phyloP scores from a whole-genome alignment of 768 basidiomycete species.

The Rhodotorula sphaerocarpa region DNA sequence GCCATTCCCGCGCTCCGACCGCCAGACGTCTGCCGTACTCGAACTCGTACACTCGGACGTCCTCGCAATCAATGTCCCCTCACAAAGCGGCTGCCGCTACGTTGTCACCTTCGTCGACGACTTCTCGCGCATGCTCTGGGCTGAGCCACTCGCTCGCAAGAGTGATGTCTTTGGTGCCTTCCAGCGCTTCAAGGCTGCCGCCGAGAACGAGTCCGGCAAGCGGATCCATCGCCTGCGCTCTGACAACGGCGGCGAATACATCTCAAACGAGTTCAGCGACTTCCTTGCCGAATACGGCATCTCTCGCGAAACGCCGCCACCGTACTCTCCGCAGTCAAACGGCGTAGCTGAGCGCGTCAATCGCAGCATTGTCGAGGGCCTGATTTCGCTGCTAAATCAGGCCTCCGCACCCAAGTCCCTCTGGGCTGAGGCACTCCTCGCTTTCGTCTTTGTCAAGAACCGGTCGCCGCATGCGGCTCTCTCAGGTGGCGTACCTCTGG shows the following conservation, averaged over 20 bases:
- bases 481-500: background rate
- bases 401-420: background rate
- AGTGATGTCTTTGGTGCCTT: constrained; percentile 20
- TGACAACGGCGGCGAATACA: constrained; percentile 41
- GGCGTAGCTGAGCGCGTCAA: background rate
- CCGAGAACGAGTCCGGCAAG: constrained; percentile 29
- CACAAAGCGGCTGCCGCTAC: constrained; percentile 25
- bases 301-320: constrained; percentile 2
- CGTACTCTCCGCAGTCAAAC: constrained; percentile 1
- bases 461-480: constrained; percentile 1
- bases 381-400: background rate
- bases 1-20: background rate
- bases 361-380: background rate
- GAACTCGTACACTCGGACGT: constrained; percentile 5
- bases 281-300: background rate
- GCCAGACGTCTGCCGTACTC: background rate
- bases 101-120: constrained; percentile 37
- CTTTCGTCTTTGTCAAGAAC: constrained; percentile 5
- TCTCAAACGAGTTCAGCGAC: constrained; percentile 1
- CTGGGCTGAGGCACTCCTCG: constrained; percentile 7
- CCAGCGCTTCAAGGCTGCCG: constrained; percentile 26
- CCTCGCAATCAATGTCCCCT: background rate
- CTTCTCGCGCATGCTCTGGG: constrained; percentile 29
- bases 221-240: constrained; percentile 33
- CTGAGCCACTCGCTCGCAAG: constrained; percentile 32